Evolutionary conservation across 768 basidiomycete genomes (phyloP).

Genomic region (Crucibulum laeve): DNA sequence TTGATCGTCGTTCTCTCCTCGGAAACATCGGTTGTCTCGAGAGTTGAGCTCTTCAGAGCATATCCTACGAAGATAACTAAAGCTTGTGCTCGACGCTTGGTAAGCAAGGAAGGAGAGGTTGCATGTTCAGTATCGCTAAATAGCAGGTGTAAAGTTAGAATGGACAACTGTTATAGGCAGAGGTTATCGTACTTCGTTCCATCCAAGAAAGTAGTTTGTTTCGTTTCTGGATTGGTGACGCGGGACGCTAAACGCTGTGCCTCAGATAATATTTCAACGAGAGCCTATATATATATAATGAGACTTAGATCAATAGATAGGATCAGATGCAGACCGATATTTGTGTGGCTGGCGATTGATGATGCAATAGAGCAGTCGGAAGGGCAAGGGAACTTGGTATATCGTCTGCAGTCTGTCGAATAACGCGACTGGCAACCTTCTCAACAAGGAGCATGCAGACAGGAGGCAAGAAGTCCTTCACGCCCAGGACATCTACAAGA

Average conservation of each 20-base stretch:
- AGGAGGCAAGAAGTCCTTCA: constrained; percentile 76
- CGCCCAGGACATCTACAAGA: constrained; percentile 77
- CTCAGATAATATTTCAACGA: constrained; percentile 66
- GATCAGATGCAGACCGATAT: constrained; percentile 39
- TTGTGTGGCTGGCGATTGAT: constrained; percentile 42
- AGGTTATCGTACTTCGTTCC: constrained; percentile 41
- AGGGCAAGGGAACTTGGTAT: constrained; percentile 55
- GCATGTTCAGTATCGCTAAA: constrained; percentile 59
- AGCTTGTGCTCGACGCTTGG: constrained; percentile 62
- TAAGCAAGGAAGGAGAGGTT: constrained; percentile 32
- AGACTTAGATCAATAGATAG: background rate
- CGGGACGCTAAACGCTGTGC: constrained; percentile 50
- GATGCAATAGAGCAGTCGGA: constrained; percentile 62
- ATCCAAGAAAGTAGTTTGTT: constrained; percentile 49
- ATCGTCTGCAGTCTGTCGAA: constrained; percentile 60
- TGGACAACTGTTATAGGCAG: background rate
- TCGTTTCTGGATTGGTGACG: constrained; percentile 31
- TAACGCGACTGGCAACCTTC: constrained; percentile 64
- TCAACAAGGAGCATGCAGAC: constrained; percentile 84
- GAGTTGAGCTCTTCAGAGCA: constrained; percentile 35
- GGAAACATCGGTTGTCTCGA: constrained; percentile 9
- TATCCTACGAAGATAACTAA: constrained; percentile 61
- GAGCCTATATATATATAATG: constrained; percentile 33
- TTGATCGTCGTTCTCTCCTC: constrained; percentile 26
- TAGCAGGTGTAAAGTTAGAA: background rate